Conservation (phyloP, 1,284 basidiomycete species). For the Gymnopus androsaceus region DNA sequence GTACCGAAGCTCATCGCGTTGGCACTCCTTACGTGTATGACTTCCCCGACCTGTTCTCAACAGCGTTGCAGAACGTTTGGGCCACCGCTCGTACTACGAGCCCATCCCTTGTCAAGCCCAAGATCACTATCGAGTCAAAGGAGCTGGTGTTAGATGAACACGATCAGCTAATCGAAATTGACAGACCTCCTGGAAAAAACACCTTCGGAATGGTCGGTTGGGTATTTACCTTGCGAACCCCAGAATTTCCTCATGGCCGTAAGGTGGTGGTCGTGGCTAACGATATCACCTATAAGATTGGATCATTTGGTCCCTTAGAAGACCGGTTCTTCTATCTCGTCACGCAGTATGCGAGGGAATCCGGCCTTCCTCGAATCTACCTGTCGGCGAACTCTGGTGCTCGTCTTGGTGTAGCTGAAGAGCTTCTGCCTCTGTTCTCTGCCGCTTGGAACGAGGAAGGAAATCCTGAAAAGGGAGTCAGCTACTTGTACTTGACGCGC, state of each 20-base stretch:
- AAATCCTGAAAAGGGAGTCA: slow-evolving; percentile 92
- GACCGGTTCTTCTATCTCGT: slow-evolving; percentile 97
- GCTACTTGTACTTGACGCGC: slow-evolving; percentile 93
- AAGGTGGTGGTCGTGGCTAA: slow-evolving; percentile 92
- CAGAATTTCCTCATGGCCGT: slow-evolving; percentile 91
- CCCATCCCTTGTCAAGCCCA: slow-evolving; percentile 73
- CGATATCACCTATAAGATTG: slow-evolving; percentile 98
- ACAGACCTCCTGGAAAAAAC: slow-evolving; percentile 92
- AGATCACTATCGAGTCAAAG: slow-evolving; percentile 77
- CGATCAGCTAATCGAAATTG: slow-evolving; percentile 87
- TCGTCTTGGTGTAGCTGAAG: slow-evolving; percentile 94
- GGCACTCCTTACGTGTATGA: slow-evolving; percentile 99
- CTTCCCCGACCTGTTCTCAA: slow-evolving; percentile 98
- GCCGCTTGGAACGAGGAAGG: slow-evolving; percentile 86
- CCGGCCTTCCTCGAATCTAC: slow-evolving; percentile 92
- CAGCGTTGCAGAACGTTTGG: slow-evolving; percentile 95
- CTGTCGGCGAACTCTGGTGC: slow-evolving; percentile 99
- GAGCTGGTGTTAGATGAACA: slow-evolving; percentile 96
- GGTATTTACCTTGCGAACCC: slow-evolving; percentile 92
- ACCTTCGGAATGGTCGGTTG: slow-evolving; percentile 98
- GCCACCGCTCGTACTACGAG: slow-evolving; percentile 67
- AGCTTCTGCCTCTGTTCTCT: slow-evolving; percentile 87
- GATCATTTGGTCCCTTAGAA: slow-evolving; percentile 95
- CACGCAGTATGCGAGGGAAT: slow-evolving; percentile 88
- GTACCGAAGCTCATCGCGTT: slow-evolving; percentile 98